Percentiles rank a stretch among this genome's conserved stretches.
phyloP scores from a whole-genome alignment of 2,329 filamentous ascomycete species.

The Thelonectria rubi region DNA sequence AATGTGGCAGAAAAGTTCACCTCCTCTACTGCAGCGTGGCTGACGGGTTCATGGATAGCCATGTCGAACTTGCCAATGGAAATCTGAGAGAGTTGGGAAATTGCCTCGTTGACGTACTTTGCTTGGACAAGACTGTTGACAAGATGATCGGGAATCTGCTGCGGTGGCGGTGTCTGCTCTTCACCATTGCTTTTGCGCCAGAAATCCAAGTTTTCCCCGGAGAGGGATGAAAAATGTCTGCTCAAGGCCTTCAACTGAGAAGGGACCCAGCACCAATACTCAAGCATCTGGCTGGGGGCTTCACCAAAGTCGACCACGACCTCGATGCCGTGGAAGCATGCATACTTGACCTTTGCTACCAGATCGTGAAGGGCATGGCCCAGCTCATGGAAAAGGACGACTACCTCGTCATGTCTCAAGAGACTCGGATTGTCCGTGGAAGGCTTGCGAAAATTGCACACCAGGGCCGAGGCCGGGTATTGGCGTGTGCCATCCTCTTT shows the following conservation, averaged over 20 bases:
- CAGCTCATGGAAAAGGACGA: slow-evolving; percentile 1
- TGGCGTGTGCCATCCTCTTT: neutral
- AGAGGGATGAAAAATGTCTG: neutral
- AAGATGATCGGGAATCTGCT: neutral
- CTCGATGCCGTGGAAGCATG: slow-evolving; percentile 1
- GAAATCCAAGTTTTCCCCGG: neutral
- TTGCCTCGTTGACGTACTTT: neutral
- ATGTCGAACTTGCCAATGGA: slow-evolving; percentile 3
- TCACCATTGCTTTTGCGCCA: neutral
- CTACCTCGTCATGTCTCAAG: neutral
- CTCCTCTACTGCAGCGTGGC: neutral
- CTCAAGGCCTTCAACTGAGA: slow-evolving; percentile 1
- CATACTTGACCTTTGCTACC: neutral
- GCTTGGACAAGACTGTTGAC: neutral
- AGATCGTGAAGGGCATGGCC: slow-evolving; percentile 3
- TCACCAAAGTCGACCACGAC: slow-evolving; percentile 8
- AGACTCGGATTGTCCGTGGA: neutral
- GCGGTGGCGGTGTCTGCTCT: neutral
- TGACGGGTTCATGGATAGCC: neutral
- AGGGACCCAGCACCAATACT: slow-evolving; percentile 7
- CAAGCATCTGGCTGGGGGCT: slow-evolving; percentile 8
- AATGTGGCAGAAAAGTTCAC: neutral
- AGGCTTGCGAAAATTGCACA: slow-evolving; percentile 1
- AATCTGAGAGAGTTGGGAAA: neutral
- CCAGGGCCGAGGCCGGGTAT: neutral